A percentile compares a stretch with the other conserved stretches of the same genome.
Evolutionary conservation across 208 protist genomes (phyloP).

Genomic region (Willaertia magna): DNA sequence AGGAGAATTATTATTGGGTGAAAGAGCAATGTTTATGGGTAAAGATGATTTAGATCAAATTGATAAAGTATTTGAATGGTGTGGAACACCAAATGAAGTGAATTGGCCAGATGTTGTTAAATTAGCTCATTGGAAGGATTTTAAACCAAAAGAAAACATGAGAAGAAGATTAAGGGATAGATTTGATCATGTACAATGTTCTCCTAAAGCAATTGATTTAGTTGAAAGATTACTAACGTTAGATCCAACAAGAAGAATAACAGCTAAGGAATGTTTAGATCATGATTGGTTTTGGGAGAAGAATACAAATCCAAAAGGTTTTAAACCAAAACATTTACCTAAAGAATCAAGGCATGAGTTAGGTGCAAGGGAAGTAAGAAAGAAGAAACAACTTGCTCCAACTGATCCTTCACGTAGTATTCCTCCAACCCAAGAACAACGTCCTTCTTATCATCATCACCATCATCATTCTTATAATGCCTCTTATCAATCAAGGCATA

Average conservation of each 20-base stretch:
- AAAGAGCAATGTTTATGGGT: constrained; percentile 39
- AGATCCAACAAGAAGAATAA: constrained; percentile 81
- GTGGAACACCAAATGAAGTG: not conserved
- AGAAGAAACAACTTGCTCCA: too few species aligned
- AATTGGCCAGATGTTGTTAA: not conserved
- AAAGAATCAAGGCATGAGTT: not conserved
- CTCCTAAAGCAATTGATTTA: constrained; percentile 54
- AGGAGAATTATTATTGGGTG: constrained; percentile 41
- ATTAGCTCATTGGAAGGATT: not conserved
- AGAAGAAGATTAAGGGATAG: not conserved
- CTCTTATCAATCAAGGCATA: too few species aligned
- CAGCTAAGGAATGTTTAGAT: constrained; percentile 69
- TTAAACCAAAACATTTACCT: not conserved
- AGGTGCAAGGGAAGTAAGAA: not conserved
- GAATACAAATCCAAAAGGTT: not conserved
- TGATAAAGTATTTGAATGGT: constrained; percentile 31
- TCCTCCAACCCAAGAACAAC: too few species aligned
- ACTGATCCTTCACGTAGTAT: too few species aligned
- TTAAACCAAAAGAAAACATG: not conserved
- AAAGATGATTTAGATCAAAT: constrained; percentile 59
- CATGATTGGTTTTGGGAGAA: constrained; percentile 51
- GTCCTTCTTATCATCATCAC: too few species aligned
- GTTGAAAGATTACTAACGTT: constrained; percentile 80
- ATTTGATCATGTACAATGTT: not conserved
- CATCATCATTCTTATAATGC: too few species aligned